Evolutionary conservation across 345 rosid genomes (phyloP).

Genomic region (Rubroshorea leprosula): DNA sequence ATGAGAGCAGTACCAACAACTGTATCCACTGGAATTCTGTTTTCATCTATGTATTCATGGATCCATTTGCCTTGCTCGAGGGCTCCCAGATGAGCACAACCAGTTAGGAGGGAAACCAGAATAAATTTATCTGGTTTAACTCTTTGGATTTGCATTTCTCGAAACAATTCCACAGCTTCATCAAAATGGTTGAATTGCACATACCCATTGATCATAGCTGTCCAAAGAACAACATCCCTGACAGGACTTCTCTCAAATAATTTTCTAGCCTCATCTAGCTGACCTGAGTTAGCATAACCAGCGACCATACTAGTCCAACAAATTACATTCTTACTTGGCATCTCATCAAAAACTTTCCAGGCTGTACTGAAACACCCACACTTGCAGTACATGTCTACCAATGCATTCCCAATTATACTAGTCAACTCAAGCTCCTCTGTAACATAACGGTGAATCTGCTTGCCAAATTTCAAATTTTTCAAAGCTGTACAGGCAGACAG

Average conservation of each 20-base stretch:
- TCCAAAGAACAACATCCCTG: slow-evolving; percentile 70
- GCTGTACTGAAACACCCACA: slow-evolving; percentile 57
- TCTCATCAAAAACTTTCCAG: slow-evolving; percentile 34
- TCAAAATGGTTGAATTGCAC: slow-evolving; percentile 60
- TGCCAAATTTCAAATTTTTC: slow-evolving; percentile 49
- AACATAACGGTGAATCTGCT: slow-evolving; percentile 41
- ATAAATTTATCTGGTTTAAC: slow-evolving; percentile 57
- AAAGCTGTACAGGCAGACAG: slow-evolving; percentile 60
- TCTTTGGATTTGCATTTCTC: slow-evolving; percentile 46
- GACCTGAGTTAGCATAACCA: slow-evolving; percentile 52
- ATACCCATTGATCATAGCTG: slow-evolving; percentile 84
- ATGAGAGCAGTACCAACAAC: slow-evolving; percentile 68
- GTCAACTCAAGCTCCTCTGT: slow-evolving; percentile 35
- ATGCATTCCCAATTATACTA: slow-evolving; percentile 49
- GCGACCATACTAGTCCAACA: slow-evolving; percentile 74
- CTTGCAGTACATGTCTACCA: slow-evolving; percentile 67
- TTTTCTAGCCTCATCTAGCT: slow-evolving; percentile 49
- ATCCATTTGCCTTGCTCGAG: slow-evolving; percentile 80
- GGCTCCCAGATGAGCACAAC: slow-evolving; percentile 72
- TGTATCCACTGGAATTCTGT: slow-evolving; percentile 40
- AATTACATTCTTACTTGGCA: slow-evolving; percentile 51
- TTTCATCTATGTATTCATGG: slow-evolving; percentile 52
- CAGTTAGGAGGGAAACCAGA: slow-evolving; percentile 66
- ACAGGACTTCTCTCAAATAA: slow-evolving; percentile 66
- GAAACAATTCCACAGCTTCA: slow-evolving; percentile 50